A percentile compares a stretch with the other conserved stretches of the same genome.
phyloP scores from a whole-genome alignment of 2,329 filamentous ascomycete genomes.

The Hypoxylon sp. region DNA sequence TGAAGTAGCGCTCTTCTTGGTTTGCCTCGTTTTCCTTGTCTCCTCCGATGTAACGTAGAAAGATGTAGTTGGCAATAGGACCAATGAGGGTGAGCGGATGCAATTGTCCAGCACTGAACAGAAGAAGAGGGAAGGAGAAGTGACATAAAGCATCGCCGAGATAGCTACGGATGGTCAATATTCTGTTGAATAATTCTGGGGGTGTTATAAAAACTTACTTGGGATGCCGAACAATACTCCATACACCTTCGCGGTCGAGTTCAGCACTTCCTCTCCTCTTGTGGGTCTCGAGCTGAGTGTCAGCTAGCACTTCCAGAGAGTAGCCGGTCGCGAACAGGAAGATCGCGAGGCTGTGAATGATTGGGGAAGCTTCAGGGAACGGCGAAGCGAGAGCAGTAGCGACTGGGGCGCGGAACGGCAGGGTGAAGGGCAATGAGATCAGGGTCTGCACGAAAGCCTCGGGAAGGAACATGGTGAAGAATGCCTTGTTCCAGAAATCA shows the following conservation, averaged over 20 bases:
- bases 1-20: constrained; percentile 67
- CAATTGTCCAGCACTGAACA: constrained; percentile 69
- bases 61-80: constrained; percentile 70
- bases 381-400: constrained; percentile 56
- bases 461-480: constrained; percentile 69
- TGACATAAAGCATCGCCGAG: constrained; percentile 73
- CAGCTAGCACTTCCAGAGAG: constrained; percentile 69
- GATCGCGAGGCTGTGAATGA: constrained; percentile 62
- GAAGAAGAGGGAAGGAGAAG: constrained; percentile 70
- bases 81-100: constrained; percentile 69
- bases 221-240: constrained; percentile 73
- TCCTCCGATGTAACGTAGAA: constrained; percentile 70
- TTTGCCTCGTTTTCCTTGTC: constrained; percentile 68
- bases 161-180: constrained; percentile 60
- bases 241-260: constrained; percentile 70
- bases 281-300: constrained; percentile 68
- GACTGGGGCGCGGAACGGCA: constrained; percentile 65
- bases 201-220: constrained; percentile 63
- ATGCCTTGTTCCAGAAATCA: constrained; percentile 70
- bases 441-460: constrained; percentile 71
- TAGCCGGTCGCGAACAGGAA: constrained; percentile 71
- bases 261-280: constrained; percentile 59
- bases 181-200: neutral
- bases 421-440: constrained; percentile 70
- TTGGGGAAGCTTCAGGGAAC: constrained; percentile 48